phyloP scores from a whole-genome alignment of 257 asterid species.

The Prunella vulgaris region DNA sequence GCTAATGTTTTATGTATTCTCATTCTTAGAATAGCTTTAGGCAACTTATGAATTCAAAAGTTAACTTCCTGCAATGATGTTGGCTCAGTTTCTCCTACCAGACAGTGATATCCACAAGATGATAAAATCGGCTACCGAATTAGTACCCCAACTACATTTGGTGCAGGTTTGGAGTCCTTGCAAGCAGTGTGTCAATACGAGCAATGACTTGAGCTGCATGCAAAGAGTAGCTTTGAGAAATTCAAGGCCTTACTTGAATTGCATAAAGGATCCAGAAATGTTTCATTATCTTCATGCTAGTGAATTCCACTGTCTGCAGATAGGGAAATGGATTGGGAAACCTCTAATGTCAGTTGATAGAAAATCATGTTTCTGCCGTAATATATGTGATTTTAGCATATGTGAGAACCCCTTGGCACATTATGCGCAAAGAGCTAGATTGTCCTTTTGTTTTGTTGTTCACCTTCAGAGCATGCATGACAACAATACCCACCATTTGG shows the following conservation, averaged over 20 bases:
- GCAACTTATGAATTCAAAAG: background rate
- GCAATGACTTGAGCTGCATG: background rate
- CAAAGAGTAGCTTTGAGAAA: background rate
- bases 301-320: background rate
- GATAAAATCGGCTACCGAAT: background rate
- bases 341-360: background rate
- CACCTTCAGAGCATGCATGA: background rate
- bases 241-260: background rate
- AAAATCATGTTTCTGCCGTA: background rate
- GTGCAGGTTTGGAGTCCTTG: conserved; percentile 23
- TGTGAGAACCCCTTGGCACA: conserved; percentile 11
- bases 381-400: background rate
- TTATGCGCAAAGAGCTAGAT: background rate
- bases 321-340: background rate
- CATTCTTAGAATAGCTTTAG: background rate
- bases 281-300: background rate
- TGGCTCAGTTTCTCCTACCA: background rate
- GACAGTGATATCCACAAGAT: background rate
- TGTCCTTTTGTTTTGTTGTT: conserved; percentile 3
- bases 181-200: background rate
- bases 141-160: conserved; percentile 8
- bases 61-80: background rate
- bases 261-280: background rate
- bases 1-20: background rate
- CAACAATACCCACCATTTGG: background rate